Base-by-base conservation (phyloP, 2,329 filamentous ascomycete genomes). In the Colletotrichum cuscutae region DNA sequence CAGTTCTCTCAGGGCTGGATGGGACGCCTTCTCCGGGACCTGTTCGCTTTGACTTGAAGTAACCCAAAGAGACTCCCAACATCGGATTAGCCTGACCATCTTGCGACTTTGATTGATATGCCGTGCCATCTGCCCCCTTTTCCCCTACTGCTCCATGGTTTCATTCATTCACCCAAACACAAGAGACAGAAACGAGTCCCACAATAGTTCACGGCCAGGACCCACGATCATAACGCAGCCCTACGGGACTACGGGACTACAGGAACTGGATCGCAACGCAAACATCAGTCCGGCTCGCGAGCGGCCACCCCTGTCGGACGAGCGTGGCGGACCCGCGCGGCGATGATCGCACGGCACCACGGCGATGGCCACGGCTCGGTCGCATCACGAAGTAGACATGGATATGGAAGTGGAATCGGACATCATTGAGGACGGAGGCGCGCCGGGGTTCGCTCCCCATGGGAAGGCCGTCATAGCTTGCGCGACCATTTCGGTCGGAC, bases 391-490 rank as follows among this genome's bases (percentile, higher is more conserved):
- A 22, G 32, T 9, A 65, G 7, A 8, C 19, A 46, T 46, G 15
- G 19, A 46, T 7, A 46, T 46, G 15, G 42, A 46, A 6, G 19
- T 9, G 42, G 42, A 46, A 7, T 46, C 65, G 68, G 37, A 32
- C 1, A 26, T 26, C 22, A 49, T 70, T 53, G 68, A 65, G 54
- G 61, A 70, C n/a, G 68, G 68, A 13, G 68, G 68, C 11, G 61
- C 68, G 42, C 54, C 61, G n/a, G 68, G 61, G 4, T 9, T 70
- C 12, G 52, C 68, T 7, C 61, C 68, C 13, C 53, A 56, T 5
- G 68, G 61, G 7, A 42, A 70, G 53, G 62, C 57, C 19, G 63
- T 74, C 42, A 74, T 74, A 6, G 68, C 59, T 1, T 71, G 62
- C n/a, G 32, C 68, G 37, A 46, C 64, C 3, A 52, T 61, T 13